phyloP scores from a whole-genome alignment of 345 rosid species.

The Lagerstroemia speciosa region DNA sequence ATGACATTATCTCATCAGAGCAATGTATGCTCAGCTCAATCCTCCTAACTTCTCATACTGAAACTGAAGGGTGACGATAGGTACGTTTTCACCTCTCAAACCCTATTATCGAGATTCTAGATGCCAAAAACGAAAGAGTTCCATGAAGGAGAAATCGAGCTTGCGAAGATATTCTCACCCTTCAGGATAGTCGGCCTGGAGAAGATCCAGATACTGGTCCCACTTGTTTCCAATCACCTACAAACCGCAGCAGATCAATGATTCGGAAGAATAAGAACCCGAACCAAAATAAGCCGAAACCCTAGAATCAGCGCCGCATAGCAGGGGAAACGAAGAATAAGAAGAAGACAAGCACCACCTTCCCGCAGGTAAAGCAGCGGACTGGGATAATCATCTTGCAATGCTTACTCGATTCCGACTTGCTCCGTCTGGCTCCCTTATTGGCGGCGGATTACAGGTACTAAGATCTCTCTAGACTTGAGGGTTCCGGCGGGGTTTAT shows the following conservation, averaged over 20 bases:
- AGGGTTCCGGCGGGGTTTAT: not conserved
- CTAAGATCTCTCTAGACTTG: no score
- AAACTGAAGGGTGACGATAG: not conserved
- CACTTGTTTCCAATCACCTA: conserved; percentile 80
- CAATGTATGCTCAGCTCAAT: no score
- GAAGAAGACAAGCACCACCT: conserved; percentile 22
- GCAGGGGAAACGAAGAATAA: not conserved
- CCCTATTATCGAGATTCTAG: not conserved
- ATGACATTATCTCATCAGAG: no score
- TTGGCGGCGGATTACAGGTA: no score
- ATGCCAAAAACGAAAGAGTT: not conserved
- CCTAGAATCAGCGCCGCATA: not conserved
- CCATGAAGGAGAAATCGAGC: not conserved
- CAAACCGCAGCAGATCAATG: not conserved
- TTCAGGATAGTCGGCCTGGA: conserved; percentile 63
- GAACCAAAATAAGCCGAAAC: not conserved
- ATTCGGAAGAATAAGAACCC: not conserved
- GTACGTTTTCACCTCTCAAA: not conserved
- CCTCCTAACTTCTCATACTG: no score
- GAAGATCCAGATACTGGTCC: conserved; percentile 69
- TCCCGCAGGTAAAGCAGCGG: conserved; percentile 77
- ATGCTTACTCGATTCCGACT: not conserved
- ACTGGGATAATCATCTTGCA: conserved; percentile 63
- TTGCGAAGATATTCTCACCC: conserved; percentile 27
- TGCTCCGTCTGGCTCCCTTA: not conserved